These are phyloP conservation scores for Warburgia ugandensis DNA, from an alignment of 164 flowering plant genomes.

Conservation along the genomic window DNA sequence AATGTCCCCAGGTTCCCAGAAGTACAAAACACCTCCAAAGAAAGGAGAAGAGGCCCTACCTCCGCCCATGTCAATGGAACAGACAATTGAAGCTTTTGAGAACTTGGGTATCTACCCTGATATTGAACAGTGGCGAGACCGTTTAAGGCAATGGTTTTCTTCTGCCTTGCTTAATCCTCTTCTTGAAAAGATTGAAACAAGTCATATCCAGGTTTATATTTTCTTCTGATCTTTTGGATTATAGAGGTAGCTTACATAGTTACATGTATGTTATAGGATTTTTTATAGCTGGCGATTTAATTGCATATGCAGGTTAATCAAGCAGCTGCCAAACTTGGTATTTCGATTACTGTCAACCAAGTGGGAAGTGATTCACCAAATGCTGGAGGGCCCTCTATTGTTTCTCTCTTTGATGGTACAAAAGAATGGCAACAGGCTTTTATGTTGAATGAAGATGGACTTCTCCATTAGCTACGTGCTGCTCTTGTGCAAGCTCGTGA, in stretches of 20 bases:
- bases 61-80: conserved; percentile 87
- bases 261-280: too few relatives aligned
- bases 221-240: too few relatives aligned
- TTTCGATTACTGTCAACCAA: conserved; percentile 57
- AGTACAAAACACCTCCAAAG: conserved; percentile 83
- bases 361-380: conserved; percentile 54
- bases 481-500: conserved; percentile 74
- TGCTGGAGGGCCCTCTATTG: conserved; percentile 31
- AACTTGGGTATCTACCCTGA: conserved; percentile 73
- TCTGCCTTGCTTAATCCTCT: conserved; percentile 76
- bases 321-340: conserved; percentile 73
- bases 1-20: conserved; percentile 93
- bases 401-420: conserved; percentile 48
- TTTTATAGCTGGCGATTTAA: too few relatives aligned
- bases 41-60: conserved; percentile 91
- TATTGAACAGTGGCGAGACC: conserved; percentile 91
- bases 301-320: conserved; percentile 56
- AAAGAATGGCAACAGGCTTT: conserved; percentile 80
- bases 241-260: too few relatives aligned
- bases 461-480: conserved; percentile 77
- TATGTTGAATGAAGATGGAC: conserved; percentile 73
- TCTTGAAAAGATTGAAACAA: conserved; percentile 67
- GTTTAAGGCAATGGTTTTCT: conserved; percentile 94
- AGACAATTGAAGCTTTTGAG: conserved; percentile 66
- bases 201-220: conserved; percentile 65